Base-by-base conservation (phyloP, 352 stramenopile genomes). In the Thraustotheca clavata region DNA sequence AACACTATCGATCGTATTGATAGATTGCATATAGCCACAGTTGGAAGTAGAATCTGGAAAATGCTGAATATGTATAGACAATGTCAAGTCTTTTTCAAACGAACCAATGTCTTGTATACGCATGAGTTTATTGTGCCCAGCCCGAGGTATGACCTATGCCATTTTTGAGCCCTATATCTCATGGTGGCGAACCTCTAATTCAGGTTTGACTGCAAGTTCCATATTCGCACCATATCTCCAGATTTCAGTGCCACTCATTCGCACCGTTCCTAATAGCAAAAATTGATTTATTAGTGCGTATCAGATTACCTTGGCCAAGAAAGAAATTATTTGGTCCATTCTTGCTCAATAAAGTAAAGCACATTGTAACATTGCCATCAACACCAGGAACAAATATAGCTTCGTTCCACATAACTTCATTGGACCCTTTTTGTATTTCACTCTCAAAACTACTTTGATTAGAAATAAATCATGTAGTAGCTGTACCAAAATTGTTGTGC, bases 311-410 rank as follows among this genome's bases (percentile, higher is more conserved):
- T 67, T 89, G 80, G 0, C 78, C 80, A 5, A 89, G 69, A 59
- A 89, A 78, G 61, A 89, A 89, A 33, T 84, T 83, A 61, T 89
- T 89, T 3, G 80, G 80, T 0, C 80, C 80, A 49, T 89, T 89
- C 60, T 88, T 88, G 66, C 76, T 88, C 11, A 88, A 69, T 8
- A 89, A 79, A n/a, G 62, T 89, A 48, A 70, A 73, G 14, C 76
- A 89, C 62, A 80, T 91, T 73, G 62, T 80, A 3, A 57, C 71
- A 9, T 75, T 89, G 57, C 79, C 75, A 0, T 79, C 79, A 24
- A 77, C 77, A 60, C 79, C 78, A 11, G 69, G 63, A 20, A 74
- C 73, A 34, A 89, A 86, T 40, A 88, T 76, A 67, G 67, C 67
- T 54, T 89, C 80, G 18, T 70, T 49, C 80, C 78, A 89, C 29